Evolutionary conservation across 306 rosid genomes (phyloP).

Genomic region (Medicago arabica): DNA sequence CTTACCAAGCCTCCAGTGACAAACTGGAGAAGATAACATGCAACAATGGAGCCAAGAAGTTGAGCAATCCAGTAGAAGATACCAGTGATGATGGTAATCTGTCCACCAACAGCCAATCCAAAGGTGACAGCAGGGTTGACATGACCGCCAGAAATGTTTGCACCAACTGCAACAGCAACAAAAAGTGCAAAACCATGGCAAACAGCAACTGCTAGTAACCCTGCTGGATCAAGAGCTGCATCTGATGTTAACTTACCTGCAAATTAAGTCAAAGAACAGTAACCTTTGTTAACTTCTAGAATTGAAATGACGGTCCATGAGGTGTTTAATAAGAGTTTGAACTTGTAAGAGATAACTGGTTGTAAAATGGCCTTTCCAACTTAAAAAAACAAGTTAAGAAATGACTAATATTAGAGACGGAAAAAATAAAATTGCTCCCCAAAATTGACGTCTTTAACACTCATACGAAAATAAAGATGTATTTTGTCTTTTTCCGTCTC

Average conservation of each 20-base stretch:
- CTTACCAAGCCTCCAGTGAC: slow-evolving; percentile 83
- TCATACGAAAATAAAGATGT: neutral
- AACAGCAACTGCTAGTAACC: slow-evolving; percentile 77
- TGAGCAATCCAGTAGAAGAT: slow-evolving; percentile 90
- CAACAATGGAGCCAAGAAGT: slow-evolving; percentile 85
- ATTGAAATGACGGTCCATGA: neutral
- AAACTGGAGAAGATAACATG: slow-evolving; percentile 73
- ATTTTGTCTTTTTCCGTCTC: neutral
- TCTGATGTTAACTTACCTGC: slow-evolving; percentile 77
- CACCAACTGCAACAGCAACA: slow-evolving; percentile 82
- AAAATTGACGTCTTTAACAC: neutral
- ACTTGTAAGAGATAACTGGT: no score
- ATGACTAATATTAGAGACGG: neutral
- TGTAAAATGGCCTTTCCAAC: no score
- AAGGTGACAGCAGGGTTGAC: slow-evolving; percentile 97
- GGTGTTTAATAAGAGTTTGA: no score
- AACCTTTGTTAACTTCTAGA: neutral
- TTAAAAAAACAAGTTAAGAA: no score
- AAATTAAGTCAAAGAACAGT: neutral
- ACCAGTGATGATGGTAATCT: slow-evolving; percentile 80
- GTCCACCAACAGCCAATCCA: slow-evolving; percentile 92
- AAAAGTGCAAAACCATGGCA: slow-evolving; percentile 90
- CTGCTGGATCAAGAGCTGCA: slow-evolving; percentile 87
- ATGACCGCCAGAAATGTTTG: slow-evolving; percentile 95
- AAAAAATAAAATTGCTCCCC: neutral